Evolutionary conservation across 805 yeast genomes (phyloP).

Genomic region (Cyberlindnera sargentensis): DNA sequence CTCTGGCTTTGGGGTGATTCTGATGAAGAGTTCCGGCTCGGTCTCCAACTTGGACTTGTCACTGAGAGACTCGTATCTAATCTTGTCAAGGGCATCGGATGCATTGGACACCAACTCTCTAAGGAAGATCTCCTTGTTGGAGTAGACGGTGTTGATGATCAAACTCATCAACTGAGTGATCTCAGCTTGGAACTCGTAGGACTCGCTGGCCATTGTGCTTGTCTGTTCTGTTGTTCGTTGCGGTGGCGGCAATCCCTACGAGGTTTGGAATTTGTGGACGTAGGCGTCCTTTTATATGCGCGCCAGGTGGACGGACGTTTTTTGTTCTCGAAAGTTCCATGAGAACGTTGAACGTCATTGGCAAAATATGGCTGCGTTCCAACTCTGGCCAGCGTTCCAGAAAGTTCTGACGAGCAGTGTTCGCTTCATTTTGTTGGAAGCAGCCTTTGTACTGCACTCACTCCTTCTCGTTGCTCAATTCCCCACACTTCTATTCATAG

Average conservation of each 20-base stretch:
- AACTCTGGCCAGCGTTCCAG: no score
- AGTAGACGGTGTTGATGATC: slow-evolving; percentile 99
- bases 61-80: slow-evolving; percentile 91
- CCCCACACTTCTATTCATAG: no score
- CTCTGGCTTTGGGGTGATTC: slow-evolving; percentile 96
- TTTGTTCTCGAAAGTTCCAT: slow-evolving; percentile 2
- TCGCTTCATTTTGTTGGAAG: no score
- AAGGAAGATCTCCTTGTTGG: slow-evolving; percentile 97
- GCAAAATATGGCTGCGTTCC: no score
- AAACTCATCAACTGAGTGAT: slow-evolving; percentile 99
- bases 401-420: no score
- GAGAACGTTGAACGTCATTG: no score
- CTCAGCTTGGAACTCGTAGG: slow-evolving; percentile 99
- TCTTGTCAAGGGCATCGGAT: slow-evolving; percentile 98
- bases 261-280: background rate
- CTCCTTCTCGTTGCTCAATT: no score
- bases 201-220: slow-evolving; percentile 41
- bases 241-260: background rate
- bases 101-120: slow-evolving; percentile 99
- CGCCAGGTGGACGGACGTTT: background rate
- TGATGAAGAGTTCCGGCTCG: slow-evolving; percentile 94
- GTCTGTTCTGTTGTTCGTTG: background rate
- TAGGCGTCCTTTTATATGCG: background rate
- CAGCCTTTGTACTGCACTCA: no score
- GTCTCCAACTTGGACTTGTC: slow-evolving; percentile 89